Conservation (phyloP, 2,329 filamentous ascomycete genomes). For the Ophiostoma triangulosporum region DNA sequence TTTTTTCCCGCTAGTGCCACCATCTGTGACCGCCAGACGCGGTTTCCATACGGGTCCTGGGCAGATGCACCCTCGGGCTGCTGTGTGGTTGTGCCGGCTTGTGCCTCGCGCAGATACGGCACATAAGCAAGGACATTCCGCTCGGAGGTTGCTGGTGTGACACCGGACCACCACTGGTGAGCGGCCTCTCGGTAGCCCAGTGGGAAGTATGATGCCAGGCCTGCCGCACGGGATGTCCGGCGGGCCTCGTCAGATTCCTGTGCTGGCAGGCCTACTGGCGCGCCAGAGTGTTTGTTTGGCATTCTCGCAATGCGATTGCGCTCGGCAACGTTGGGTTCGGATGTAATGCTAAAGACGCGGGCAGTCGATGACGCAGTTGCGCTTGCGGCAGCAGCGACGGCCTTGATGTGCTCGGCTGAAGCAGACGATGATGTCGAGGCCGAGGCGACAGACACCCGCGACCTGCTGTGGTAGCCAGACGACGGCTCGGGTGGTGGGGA, state of each 20-base stretch:
- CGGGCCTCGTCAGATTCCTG: not conserved
- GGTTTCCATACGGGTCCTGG: constrained; percentile 67
- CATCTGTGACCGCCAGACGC: constrained; percentile 76
- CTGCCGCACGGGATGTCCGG: constrained; percentile 4
- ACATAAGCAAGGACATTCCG: constrained; percentile 77
- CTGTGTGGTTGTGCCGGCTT: constrained; percentile 26
- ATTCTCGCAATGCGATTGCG: not conserved
- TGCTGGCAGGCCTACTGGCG: not conserved
- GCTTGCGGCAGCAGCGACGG: constrained; percentile 3
- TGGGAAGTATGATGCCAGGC: constrained; percentile 58
- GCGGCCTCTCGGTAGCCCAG: constrained; percentile 85
- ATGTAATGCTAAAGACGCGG: constrained; percentile 10
- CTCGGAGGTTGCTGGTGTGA: constrained; percentile 75
- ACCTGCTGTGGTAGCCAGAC: not conserved
- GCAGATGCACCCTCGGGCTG: constrained; percentile 20
- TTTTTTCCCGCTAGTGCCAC: constrained; percentile 76
- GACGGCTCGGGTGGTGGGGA: constrained; percentile 3
- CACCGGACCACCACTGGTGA: constrained; percentile 83
- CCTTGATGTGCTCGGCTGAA: not conserved
- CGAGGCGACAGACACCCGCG: not conserved
- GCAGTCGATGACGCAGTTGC: not conserved
- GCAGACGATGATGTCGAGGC: not conserved
- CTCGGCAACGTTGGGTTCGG: constrained; percentile 9
- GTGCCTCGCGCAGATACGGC: constrained; percentile 65
- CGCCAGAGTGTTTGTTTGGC: not conserved